phyloP scores from a whole-genome alignment of 306 rosid species.

The Trifolium fragiferum region DNA sequence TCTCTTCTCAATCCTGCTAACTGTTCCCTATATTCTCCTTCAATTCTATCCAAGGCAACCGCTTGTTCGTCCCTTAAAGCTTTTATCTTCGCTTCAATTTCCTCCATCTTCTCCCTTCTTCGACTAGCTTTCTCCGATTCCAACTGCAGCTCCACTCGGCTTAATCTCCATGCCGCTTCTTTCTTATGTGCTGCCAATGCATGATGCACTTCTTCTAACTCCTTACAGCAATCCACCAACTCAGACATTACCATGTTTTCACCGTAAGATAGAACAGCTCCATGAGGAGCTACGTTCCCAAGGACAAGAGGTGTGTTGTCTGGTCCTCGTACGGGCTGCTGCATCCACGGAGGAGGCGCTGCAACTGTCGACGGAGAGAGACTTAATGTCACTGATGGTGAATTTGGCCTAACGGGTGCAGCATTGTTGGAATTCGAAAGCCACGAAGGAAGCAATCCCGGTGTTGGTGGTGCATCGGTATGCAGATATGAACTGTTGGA shows the following conservation, averaged over 20 bases:
- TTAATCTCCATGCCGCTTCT: conserved; percentile 86
- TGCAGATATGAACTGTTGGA: conserved; percentile 75
- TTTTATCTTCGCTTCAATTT: conserved; percentile 80
- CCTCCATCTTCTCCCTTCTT: conserved; percentile 83
- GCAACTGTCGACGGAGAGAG: conserved; percentile 80
- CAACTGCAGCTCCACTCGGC: conserved; percentile 86
- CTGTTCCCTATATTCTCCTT: conserved; percentile 84
- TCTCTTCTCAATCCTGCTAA: conserved; percentile 81
- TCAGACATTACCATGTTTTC: conserved; percentile 71
- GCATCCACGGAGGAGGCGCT: conserved; percentile 81
- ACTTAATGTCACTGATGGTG: conserved; percentile 87
- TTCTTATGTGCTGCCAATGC: conserved; percentile 87
- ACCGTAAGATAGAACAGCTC: conserved; percentile 54
- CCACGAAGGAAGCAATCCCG: conserved; percentile 85
- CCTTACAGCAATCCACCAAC: conserved; percentile 81
- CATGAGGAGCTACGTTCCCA: conserved; percentile 62
- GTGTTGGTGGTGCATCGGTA: conserved; percentile 56
- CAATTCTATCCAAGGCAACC: conserved; percentile 75
- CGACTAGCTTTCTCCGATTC: conserved; percentile 86
- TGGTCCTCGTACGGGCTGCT: conserved; percentile 69
- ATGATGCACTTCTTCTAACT: conserved; percentile 85
- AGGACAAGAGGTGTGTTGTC: conserved; percentile 61
- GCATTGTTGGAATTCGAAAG: conserved; percentile 69
- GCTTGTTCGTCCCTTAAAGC: conserved; percentile 85
- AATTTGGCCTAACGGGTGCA: conserved; percentile 63